Evolutionary conservation across 345 rosid species (phyloP), one percentile per base, ranked within the genome.

Genomic region (Arabidopsis arenosa): DNA sequence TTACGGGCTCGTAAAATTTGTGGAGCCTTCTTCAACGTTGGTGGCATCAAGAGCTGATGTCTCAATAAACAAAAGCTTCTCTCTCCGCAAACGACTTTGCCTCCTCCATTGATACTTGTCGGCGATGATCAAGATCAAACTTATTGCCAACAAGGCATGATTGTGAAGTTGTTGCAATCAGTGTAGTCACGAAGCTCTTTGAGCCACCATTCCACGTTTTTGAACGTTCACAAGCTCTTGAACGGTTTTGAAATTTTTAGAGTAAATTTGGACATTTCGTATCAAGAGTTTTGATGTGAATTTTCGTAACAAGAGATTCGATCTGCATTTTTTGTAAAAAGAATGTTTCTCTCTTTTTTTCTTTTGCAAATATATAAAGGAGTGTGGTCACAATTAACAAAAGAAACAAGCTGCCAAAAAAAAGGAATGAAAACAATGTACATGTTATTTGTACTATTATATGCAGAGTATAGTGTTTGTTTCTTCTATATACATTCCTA

Each of bases 401-500:
- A 23, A 23, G 26, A 23, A 23, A 23, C 26, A 23, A 23, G 26
- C 26, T 23, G 26, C 26, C 26, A 23, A 23, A 23, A 23, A 23
- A 23, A 23, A 23, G 26, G 26, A 23, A 23, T 23, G 26, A 23
- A 23, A 23, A 23, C 26, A 23, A 23, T 39, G 44, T 40, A 40
- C 44, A 10, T 40, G 62, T 54, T 33, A 30, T 17, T 7, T 57
- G 21, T 57, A 32, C 32, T 7, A 44, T 33, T 33, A 45, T 55
- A 39, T 0, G 5, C 47, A 59, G 23, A 54, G 5, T 44, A 39
- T 15, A 60, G 17, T 33, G 71, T 21, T 21, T 23, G 14, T 44
- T 74, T 54, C 62, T 63, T 63, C 15, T 63, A 44, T 33, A 44
- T 35, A 39, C 62, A 72, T 32, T 72, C 53, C 49, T 61, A 37